Conservation (phyloP, 2,329 filamentous ascomycete genomes). For the Parastagonospora avenae region DNA sequence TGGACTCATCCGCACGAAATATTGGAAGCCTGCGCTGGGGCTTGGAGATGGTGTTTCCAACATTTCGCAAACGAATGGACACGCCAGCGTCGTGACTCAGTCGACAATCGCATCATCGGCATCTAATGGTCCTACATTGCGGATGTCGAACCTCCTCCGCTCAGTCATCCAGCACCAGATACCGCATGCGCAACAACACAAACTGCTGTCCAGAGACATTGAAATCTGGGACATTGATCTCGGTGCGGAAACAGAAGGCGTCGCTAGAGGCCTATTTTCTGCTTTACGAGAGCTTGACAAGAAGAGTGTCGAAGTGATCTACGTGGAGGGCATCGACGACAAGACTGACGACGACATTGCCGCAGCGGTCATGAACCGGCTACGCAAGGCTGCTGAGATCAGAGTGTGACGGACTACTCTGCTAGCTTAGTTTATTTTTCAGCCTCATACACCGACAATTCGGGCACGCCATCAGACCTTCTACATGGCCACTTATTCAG, state of each 20-base stretch:
- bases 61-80: slow-evolving; percentile 2
- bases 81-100: slow-evolving; percentile 15
- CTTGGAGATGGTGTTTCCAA: slow-evolving; percentile 8
- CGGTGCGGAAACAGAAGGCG: slow-evolving; percentile 70
- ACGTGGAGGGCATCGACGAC: slow-evolving; percentile 81
- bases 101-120: neutral
- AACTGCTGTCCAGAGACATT: slow-evolving; percentile 7
- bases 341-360: slow-evolving; percentile 77
- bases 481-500: no score
- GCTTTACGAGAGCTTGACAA: slow-evolving; percentile 84
- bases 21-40: slow-evolving; percentile 30
- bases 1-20: slow-evolving; percentile 48
- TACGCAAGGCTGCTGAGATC: slow-evolving; percentile 55
- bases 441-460: no score
- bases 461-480: no score
- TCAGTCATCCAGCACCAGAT: slow-evolving; percentile 42
- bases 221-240: slow-evolving; percentile 72
- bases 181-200: slow-evolving; percentile 32
- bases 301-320: slow-evolving; percentile 78
- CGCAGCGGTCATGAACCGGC: slow-evolving; percentile 65
- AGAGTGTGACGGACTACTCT: slow-evolving; percentile 12
- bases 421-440: no score
- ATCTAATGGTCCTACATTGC: slow-evolving; percentile 1
- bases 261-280: slow-evolving; percentile 87
- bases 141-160: slow-evolving; percentile 39